These are phyloP conservation scores for Picea abies DNA, from an alignment of 83 land plant species.

Conservation along the genomic window DNA sequence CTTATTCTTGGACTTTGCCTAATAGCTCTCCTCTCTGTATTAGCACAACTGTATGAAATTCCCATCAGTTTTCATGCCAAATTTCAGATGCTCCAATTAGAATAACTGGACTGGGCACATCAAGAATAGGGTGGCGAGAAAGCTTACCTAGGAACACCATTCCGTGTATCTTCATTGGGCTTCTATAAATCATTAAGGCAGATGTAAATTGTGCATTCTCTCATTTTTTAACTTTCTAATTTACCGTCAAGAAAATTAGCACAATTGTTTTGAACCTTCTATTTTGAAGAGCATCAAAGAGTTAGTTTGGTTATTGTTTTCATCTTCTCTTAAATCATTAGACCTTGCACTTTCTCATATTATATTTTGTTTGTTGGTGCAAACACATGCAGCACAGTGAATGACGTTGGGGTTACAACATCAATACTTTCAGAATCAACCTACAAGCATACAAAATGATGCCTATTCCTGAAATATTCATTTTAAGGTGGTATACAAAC, in stretches of 20 bases:
- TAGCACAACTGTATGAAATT: background rate
- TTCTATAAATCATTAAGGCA: background rate
- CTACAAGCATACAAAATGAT: background rate
- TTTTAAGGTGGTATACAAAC: constrained; percentile 1
- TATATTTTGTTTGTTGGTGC: background rate
- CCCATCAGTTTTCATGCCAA: background rate
- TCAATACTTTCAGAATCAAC: constrained; percentile 9
- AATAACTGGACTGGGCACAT: background rate
- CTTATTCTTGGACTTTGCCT: background rate
- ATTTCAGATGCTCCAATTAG: background rate
- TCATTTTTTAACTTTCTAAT: background rate
- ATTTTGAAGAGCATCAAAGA: background rate
- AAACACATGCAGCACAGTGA: constrained; percentile 10
- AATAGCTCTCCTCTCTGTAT: background rate
- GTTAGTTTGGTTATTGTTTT: background rate
- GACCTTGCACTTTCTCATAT: background rate
- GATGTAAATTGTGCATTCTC: background rate
- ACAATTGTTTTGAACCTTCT: background rate
- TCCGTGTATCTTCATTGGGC: background rate
- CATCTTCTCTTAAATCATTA: background rate
- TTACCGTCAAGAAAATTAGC: background rate
- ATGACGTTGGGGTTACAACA: constrained; percentile 9
- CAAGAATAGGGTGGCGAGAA: background rate
- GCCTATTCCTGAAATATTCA: background rate
- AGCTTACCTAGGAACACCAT: background rate